Base-by-base conservation (phyloP, 2,329 filamentous ascomycete genomes). In the Macrophomina tecta region DNA sequence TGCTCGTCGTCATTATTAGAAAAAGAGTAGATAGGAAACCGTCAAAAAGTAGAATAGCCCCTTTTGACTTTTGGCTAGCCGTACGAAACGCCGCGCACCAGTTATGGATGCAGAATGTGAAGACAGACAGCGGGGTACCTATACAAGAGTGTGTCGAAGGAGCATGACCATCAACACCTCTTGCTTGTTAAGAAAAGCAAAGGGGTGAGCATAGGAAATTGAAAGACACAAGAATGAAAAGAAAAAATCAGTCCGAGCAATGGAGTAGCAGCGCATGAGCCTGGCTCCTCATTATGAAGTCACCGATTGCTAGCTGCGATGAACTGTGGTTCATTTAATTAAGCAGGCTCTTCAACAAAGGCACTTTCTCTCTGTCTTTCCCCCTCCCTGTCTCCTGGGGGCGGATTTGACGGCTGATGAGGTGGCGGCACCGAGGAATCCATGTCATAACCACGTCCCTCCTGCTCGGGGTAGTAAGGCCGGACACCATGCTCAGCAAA, bases 101-200 rank as follows among this genome's bases (percentile, higher is more conserved):
- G n/a, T 38, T 49, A 32, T 38, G 18, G 42, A 62, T 62, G 58
- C 58, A 62, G 30, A 42, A 58, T 30, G 16, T 38, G 18, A 58
- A 5, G 28, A 49, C 18, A 40, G n/a, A 49, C 8, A 16, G 45
- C 32, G 32, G n/a, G 45, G 14, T 62, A 62, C 28, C 49, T 62
- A 45, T 62, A 62, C 58, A 62, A 49, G 58, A 48, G 58, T 62
- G 49, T 62, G 58, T 49, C 18, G 45, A 16, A 34, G 30, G 45
- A 62, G 18, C 9, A 38, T 18, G 45, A 62, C n/a, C 42, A 49
- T 36, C 46, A 16, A 62, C 58, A 49, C 32, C 58, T 28, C 58
- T 45, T 38, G 32, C 45, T 62, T 49, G 6, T 49, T n/a, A 23
- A 62, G 2, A 16, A 36, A 6, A 8, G 6, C 16, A 38, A 38